Base-by-base conservation (phyloP, 2,329 filamentous ascomycete species). In the Chrysoporthe deuterocubensis region DNA sequence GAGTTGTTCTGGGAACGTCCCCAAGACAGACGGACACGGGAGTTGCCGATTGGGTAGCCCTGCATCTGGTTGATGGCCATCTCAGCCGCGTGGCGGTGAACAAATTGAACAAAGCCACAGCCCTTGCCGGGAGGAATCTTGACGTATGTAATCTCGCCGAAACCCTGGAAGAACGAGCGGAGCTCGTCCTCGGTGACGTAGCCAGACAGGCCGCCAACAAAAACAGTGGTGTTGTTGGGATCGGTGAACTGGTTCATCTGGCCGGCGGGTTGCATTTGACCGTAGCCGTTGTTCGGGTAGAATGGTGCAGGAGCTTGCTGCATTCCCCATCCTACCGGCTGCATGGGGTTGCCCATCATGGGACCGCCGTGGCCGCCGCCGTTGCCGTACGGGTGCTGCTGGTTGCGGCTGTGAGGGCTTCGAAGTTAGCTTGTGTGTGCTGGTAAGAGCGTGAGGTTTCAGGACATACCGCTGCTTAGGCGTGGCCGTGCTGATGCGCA, bases 41-140 rank as follows among this genome's bases (percentile, higher is more conserved):
- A 98, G 86, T 99, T 99, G 66, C 96, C 96, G 76, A 99, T 99
- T 34, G 96, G 96, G 79, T 99, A 99, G 70, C 96, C 96, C 83
- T 99, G 96, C 96, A 99, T 99, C 83, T 99, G 96, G 84, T 99
- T 99, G 87, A 99, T 99, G 74, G 96, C 96, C 96, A 99, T 99
- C 84, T 99, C 96, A 16, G 96, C 96, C 64, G 96, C 96, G 77
- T 99, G 96, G 73, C 96, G 94, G 84, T 99, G 96, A 67, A 99
- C 96, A 75, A 99, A 99, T 82, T 99, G 96, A 69, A 99, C 96
- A 78, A 99, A 99, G 68, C 96, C 96, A 77, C 96, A 99, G 74
- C 96, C 96, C 88, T 99, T 99, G 83, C 96, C 96, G 72, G 96
- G 95, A 65, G 96, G 96, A 69, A 99, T 99, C 90, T 99, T 99